Percentiles rank a stretch among this genome's conserved stretches.
Evolutionary conservation across 192 early-diverging fungal genomes (phyloP).

Genomic region (Backusella liffmaniae): DNA sequence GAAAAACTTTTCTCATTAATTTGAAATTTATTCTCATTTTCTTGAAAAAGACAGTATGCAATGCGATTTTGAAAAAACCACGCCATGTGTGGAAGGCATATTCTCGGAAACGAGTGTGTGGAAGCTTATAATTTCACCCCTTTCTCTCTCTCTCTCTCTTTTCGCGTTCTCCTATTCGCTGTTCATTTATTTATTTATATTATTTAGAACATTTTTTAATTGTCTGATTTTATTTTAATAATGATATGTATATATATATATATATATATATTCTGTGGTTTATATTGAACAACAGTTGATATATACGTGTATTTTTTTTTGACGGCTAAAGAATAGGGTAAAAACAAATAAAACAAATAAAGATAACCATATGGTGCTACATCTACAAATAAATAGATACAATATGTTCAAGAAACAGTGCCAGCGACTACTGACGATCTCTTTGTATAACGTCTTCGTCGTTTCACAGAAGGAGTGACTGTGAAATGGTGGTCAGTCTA

Average conservation of each 20-base stretch:
- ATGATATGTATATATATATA: background rate
- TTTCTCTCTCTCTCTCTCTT: background rate
- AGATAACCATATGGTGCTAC: background rate
- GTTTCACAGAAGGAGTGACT: background rate
- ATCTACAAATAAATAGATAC: conserved; percentile 17
- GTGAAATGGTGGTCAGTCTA: background rate
- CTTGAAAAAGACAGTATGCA: no score
- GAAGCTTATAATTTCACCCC: background rate
- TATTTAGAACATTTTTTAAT: background rate
- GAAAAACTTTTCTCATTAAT: no score
- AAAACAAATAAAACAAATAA: conserved; percentile 1
- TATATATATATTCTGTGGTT: background rate
- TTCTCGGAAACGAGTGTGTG: background rate
- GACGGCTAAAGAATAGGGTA: background rate
- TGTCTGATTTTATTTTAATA: background rate
- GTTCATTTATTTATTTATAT: background rate
- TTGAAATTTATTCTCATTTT: no score
- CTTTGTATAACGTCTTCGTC: conserved; percentile 17
- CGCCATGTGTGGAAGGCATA: conserved; percentile 6
- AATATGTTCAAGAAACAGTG: background rate
- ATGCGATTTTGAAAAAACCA: conserved; percentile 1
- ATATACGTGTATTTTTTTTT: background rate
- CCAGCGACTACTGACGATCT: background rate
- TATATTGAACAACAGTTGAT: background rate
- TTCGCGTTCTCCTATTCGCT: background rate